Conservation (phyloP, 2,329 filamentous ascomycete species). For the Hansfordia pulvinata region DNA sequence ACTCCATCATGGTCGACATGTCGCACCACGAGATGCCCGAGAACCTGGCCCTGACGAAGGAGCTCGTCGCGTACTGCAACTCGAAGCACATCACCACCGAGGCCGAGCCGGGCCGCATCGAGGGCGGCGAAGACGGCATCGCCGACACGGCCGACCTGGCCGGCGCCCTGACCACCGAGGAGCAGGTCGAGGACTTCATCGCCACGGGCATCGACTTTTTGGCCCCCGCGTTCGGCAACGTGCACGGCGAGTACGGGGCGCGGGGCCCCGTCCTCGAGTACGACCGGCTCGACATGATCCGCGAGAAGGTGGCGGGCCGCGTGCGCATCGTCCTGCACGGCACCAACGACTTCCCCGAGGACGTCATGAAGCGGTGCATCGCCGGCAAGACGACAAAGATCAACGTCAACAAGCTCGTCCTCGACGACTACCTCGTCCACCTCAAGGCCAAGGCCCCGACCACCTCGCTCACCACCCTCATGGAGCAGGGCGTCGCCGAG, state of each 20-base stretch:
- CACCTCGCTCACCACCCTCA: constrained; percentile 21
- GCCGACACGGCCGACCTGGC: constrained; percentile 37
- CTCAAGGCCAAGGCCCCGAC: constrained; percentile 23
- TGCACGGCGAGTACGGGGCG: constrained; percentile 60
- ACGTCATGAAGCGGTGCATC: constrained; percentile 38
- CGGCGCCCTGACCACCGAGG: constrained; percentile 47
- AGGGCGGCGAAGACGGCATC: constrained; percentile 59
- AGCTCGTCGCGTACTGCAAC: constrained; percentile 49
- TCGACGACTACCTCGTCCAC: constrained; percentile 28
- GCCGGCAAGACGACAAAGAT: constrained; percentile 36
- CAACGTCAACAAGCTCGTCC: constrained; percentile 41
- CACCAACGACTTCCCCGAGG: constrained; percentile 37
- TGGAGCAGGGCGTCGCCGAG: constrained; percentile 29
- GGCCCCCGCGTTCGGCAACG: constrained; percentile 64
- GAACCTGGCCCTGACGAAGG: constrained; percentile 49
- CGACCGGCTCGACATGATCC: constrained; percentile 27
- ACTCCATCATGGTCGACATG: constrained; percentile 70
- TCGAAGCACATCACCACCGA: constrained; percentile 50
- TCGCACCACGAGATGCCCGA: constrained; percentile 57
- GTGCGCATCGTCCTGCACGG: constrained; percentile 39
- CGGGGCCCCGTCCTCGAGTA: constrained; percentile 50
- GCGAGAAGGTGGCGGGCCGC: constrained; percentile 19
- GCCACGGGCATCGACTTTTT: constrained; percentile 60
- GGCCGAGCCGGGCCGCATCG: constrained; percentile 55
- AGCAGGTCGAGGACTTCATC: constrained; percentile 58